phyloP scores from a whole-genome alignment of 371 early-diverging fungal species.

The Mortierella polycephala region DNA sequence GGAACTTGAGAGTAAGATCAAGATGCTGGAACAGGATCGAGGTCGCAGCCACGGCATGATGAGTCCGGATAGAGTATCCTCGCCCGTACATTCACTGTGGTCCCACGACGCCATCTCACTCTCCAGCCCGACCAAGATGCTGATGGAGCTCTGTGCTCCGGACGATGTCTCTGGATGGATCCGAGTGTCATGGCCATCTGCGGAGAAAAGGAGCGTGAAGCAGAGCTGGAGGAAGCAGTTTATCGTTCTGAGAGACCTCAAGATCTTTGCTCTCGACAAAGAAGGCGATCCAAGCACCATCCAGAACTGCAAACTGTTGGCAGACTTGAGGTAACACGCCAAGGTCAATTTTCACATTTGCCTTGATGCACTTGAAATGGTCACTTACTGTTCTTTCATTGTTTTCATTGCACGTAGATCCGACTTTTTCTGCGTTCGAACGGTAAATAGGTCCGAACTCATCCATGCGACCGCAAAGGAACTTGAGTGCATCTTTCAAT shows the following conservation, averaged over 20 bases:
- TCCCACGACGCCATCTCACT: conserved; percentile 10
- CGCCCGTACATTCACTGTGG: conserved; percentile 37
- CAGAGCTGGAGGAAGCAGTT: conserved; percentile 54
- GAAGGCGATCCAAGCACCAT: conserved; percentile 39
- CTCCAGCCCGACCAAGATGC: conserved; percentile 38
- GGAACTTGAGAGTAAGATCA: conserved; percentile 42
- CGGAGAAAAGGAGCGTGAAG: conserved; percentile 34
- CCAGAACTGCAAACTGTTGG: conserved; percentile 26
- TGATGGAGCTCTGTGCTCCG: conserved; percentile 43
- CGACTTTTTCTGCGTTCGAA: conserved; percentile 53
- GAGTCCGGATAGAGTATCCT: conserved; percentile 40
- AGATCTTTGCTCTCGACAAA: conserved; percentile 47
- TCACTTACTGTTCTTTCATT: not conserved
- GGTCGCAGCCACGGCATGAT: conserved; percentile 28
- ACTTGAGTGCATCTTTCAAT: conserved; percentile 49
- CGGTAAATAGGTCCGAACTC: conserved; percentile 47
- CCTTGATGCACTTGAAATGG: not conserved
- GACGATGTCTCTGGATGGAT: conserved; percentile 52
- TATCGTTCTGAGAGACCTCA: conserved; percentile 37
- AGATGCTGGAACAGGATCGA: conserved; percentile 38
- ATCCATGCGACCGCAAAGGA: conserved; percentile 51
- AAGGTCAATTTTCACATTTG: too few species aligned
- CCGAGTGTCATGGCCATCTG: conserved; percentile 44
- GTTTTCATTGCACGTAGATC: conserved; percentile 24
- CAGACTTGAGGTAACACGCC: conserved; percentile 38